Percentiles rank a stretch among this genome's conserved stretches.
Conservation (phyloP, 495 filamentous ascomycete genomes). For the Penicillium angulare region DNA sequence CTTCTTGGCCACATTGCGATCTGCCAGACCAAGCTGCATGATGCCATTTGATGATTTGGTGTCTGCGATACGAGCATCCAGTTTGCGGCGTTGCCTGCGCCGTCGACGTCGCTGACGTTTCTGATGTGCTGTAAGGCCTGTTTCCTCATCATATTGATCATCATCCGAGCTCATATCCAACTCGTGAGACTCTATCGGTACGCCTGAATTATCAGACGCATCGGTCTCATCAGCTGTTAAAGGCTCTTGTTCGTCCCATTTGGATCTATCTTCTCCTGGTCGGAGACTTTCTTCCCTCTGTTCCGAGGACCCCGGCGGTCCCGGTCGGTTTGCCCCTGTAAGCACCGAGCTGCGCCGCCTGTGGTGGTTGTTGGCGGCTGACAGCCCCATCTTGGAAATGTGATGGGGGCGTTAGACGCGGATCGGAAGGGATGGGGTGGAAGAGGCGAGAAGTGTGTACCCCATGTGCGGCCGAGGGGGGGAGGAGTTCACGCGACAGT, state of each 20-base stretch:
- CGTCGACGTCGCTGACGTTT: slow-evolving; percentile 62
- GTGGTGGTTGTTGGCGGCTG: slow-evolving; percentile 46
- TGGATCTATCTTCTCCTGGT: slow-evolving; percentile 29
- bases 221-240: slow-evolving; percentile 42
- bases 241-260: slow-evolving; percentile 37
- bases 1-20: slow-evolving; percentile 66
- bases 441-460: slow-evolving; percentile 7
- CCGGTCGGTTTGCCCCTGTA: slow-evolving; percentile 37
- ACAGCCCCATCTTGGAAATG: slow-evolving; percentile 29
- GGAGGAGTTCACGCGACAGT: slow-evolving; percentile 26
- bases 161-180: slow-evolving; percentile 63
- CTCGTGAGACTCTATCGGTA: slow-evolving; percentile 54
- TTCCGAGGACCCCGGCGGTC: slow-evolving; percentile 43
- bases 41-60: slow-evolving; percentile 40
- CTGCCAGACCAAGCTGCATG: slow-evolving; percentile 38
- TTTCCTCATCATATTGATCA: slow-evolving; percentile 87
- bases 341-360: slow-evolving; percentile 60
- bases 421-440: slow-evolving; percentile 10
- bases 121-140: slow-evolving; percentile 74
- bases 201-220: slow-evolving; percentile 48
- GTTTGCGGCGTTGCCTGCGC: slow-evolving; percentile 61
- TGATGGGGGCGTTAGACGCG: slow-evolving; percentile 1
- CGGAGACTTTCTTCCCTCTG: slow-evolving; percentile 43
- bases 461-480: slow-evolving; percentile 25
- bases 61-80: slow-evolving; percentile 72